These are phyloP conservation scores for Botrytis tulipae DNA, from an alignment of 2,329 filamentous ascomycete genomes.

Conservation along the genomic window DNA sequence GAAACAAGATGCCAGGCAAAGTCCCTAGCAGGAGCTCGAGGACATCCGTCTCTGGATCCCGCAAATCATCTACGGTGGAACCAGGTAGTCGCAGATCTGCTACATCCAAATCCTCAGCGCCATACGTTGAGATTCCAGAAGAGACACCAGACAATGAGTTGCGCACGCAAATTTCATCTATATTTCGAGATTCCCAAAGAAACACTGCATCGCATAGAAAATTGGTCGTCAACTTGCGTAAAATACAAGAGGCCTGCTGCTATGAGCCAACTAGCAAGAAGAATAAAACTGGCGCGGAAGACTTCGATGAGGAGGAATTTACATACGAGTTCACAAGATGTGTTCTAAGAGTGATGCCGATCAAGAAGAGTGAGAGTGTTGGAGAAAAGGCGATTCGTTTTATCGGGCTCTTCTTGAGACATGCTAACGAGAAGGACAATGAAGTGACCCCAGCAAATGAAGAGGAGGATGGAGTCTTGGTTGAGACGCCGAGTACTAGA, in stretches of 20 bases:
- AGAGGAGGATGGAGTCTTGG: slow-evolving; percentile 67
- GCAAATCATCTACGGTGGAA: slow-evolving; percentile 44
- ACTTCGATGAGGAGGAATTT: slow-evolving; percentile 83
- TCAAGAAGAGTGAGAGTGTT: slow-evolving; percentile 88
- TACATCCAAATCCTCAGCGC: slow-evolving; percentile 41
- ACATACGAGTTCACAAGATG: slow-evolving; percentile 83
- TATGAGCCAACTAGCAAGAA: slow-evolving; percentile 58
- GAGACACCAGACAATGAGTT: slow-evolving; percentile 70
- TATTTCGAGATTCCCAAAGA: slow-evolving; percentile 81
- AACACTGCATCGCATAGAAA: slow-evolving; percentile 90
- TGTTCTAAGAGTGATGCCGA: slow-evolving; percentile 74
- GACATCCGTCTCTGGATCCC: slow-evolving; percentile 40
- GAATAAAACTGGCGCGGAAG: slow-evolving; percentile 53
- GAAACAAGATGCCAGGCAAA: slow-evolving; percentile 46
- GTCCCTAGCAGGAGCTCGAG: slow-evolving; percentile 44
- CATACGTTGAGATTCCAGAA: slow-evolving; percentile 56
- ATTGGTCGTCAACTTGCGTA: slow-evolving; percentile 80
- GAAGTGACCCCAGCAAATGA: slow-evolving; percentile 62
- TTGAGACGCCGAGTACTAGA: slow-evolving; percentile 80
- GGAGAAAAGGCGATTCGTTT: slow-evolving; percentile 86
- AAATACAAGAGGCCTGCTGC: slow-evolving; percentile 83
- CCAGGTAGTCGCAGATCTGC: slow-evolving; percentile 44
- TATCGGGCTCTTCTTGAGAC: slow-evolving; percentile 78
- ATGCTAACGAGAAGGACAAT: slow-evolving; percentile 68
- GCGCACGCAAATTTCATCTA: slow-evolving; percentile 68